These are phyloP conservation scores for Podaxis pistillaris DNA, from an alignment of 768 basidiomycete species.

Conservation along the genomic window DNA sequence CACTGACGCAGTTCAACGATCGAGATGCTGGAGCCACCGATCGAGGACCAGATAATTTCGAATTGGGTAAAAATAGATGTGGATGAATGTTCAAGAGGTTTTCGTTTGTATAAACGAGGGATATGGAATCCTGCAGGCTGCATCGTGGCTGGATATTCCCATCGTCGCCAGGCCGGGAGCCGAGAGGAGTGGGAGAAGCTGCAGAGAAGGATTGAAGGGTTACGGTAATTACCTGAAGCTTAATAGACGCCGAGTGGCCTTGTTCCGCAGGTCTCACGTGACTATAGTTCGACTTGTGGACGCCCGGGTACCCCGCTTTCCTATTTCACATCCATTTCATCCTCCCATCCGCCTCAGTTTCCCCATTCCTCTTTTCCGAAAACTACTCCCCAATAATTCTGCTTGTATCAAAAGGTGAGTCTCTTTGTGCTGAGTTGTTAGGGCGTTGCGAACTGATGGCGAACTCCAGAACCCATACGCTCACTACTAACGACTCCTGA, in stretches of 20 bases:
- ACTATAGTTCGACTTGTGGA: slow-evolving; percentile 11
- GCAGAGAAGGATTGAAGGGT: background rate
- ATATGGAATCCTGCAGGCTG: background rate
- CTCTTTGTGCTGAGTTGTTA: slow-evolving; percentile 5
- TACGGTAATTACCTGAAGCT: background rate
- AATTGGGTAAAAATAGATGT: background rate
- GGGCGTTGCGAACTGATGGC: background rate
- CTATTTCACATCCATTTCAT: background rate
- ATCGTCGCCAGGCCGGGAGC: slow-evolving; percentile 2
- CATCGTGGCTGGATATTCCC: slow-evolving; percentile 1
- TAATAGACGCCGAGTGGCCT: background rate
- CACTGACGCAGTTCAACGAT: background rate
- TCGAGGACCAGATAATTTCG: background rate
- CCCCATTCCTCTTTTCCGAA: background rate
- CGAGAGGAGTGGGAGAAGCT: background rate
- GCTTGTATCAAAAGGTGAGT: slow-evolving; percentile 20
- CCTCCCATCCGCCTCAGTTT: slow-evolving; percentile 1
- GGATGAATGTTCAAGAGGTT: background rate
- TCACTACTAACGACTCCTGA: slow-evolving; percentile 44
- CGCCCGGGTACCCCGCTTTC: background rate
- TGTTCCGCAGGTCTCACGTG: slow-evolving; percentile 6
- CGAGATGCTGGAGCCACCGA: background rate
- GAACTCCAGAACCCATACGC: slow-evolving; percentile 33
- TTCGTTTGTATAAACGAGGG: background rate
- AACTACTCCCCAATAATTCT: background rate